Evolutionary conservation across 768 basidiomycete species (phyloP).

Genomic region (Amanita fuliginea): DNA sequence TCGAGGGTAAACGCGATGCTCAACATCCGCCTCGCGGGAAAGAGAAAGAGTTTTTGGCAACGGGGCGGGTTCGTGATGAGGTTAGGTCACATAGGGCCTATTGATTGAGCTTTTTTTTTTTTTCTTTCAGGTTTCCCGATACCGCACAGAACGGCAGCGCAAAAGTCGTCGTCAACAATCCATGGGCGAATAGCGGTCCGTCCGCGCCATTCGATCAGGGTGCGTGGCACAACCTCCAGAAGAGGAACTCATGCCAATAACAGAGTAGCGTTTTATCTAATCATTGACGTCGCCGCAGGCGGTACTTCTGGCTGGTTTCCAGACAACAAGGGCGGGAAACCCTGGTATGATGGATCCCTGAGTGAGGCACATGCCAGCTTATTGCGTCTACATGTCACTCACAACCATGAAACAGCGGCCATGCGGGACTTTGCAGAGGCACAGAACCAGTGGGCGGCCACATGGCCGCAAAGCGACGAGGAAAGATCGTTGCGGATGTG

Average conservation of each 20-base stretch:
- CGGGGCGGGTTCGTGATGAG: slow-evolving; percentile 31
- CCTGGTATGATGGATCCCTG: slow-evolving; percentile 58
- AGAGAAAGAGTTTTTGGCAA: slow-evolving; percentile 52
- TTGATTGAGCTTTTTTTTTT: slow-evolving; percentile 13
- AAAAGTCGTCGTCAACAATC: slow-evolving; percentile 46
- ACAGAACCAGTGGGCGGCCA: slow-evolving; percentile 52
- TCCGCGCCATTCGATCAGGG: slow-evolving; percentile 77
- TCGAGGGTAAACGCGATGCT: slow-evolving; percentile 54
- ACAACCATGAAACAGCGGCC: slow-evolving; percentile 28
- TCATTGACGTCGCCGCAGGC: slow-evolving; percentile 66
- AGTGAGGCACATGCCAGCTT: slow-evolving; percentile 25
- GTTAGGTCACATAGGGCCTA: slow-evolving; percentile 12
- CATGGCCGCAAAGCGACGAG: slow-evolving; percentile 53
- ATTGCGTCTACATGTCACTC: background rate
- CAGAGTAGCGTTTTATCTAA: slow-evolving; percentile 59
- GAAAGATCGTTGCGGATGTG: slow-evolving; percentile 65
- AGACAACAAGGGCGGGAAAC: slow-evolving; percentile 62
- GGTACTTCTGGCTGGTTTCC: slow-evolving; percentile 89
- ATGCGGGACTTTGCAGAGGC: slow-evolving; percentile 60
- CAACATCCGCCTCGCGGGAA: slow-evolving; percentile 40
- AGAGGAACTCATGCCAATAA: slow-evolving; percentile 9
- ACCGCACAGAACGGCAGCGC: slow-evolving; percentile 48
- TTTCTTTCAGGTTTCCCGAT: slow-evolving; percentile 53
- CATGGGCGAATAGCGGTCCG: slow-evolving; percentile 47
- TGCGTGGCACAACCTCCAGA: slow-evolving; percentile 23